Percentiles rank a stretch among this genome's conserved stretches.
phyloP scores from a whole-genome alignment of 441 rosid genomes.

The Adansonia gregorii region DNA sequence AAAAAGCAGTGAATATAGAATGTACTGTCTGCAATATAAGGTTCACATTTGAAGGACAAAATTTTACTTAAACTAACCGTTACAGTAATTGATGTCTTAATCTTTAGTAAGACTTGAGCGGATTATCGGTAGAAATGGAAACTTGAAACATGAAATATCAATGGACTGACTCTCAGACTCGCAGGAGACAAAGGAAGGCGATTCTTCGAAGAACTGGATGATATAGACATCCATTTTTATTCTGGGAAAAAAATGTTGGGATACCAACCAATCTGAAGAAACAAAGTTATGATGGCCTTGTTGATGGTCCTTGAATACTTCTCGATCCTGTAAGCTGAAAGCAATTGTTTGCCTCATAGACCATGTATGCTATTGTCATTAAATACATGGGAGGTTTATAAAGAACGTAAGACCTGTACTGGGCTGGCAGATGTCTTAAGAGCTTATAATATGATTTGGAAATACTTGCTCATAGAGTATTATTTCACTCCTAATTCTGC shows the following conservation, averaged over 20 bases:
- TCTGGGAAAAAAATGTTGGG: background rate
- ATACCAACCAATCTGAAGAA: conserved; percentile 16
- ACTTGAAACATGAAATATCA: background rate
- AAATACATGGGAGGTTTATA: background rate
- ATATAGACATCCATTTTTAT: conserved; percentile 3
- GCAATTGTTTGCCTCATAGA: background rate
- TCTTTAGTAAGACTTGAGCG: background rate
- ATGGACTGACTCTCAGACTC: background rate
- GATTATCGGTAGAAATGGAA: background rate
- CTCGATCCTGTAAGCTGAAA: background rate
- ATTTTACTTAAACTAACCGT: background rate
- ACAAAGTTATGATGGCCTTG: conserved; percentile 3
- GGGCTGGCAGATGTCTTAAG: background rate
- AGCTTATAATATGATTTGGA: conserved; percentile 5
- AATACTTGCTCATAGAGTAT: background rate
- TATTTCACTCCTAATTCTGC: background rate
- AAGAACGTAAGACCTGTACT: background rate
- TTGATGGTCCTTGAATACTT: background rate
- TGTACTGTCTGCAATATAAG: background rate
- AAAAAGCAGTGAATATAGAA: too few relatives aligned
- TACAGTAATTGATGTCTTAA: background rate
- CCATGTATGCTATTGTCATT: background rate
- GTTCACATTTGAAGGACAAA: background rate
- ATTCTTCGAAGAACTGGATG: conserved; percentile 5
- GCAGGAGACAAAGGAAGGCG: conserved; percentile 28